Conservation (phyloP, 1,284 basidiomycete species). For the Vanrija pseudolonga region DNA sequence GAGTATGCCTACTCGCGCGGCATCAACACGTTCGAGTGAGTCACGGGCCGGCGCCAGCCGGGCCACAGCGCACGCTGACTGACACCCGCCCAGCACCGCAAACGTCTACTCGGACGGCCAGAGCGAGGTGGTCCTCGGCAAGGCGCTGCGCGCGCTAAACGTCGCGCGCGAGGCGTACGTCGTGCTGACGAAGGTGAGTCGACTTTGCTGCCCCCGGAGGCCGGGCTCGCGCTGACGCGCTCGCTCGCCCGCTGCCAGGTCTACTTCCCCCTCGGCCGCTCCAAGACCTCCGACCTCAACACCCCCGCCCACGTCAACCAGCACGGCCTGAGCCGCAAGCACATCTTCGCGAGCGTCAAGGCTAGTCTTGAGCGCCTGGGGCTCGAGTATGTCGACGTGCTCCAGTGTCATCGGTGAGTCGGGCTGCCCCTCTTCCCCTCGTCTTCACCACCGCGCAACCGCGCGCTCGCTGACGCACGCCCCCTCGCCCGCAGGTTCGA, state of each 20-base stretch:
- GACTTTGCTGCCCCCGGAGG: too few species aligned
- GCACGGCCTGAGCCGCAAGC: constrained; percentile 52
- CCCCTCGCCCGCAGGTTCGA: constrained; percentile 54
- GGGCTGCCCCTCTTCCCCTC: too few species aligned
- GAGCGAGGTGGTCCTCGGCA: constrained; percentile 65
- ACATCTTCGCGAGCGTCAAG: constrained; percentile 67
- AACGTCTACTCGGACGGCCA: constrained; percentile 56
- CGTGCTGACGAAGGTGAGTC: constrained; percentile 66
- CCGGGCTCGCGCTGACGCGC: background rate
- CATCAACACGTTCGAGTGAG: constrained; percentile 44
- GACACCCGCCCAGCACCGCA: constrained; percentile 22
- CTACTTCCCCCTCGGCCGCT: constrained; percentile 16
- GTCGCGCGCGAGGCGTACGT: constrained; percentile 72
- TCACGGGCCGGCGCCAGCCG: background rate
- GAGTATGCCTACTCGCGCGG: constrained; percentile 40
- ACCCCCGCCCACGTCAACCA: constrained; percentile 48
- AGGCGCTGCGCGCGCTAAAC: constrained; percentile 67
- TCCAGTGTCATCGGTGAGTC: constrained; percentile 53
- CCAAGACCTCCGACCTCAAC: background rate
- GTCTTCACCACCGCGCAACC: background rate
- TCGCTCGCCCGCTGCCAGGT: constrained; percentile 7
- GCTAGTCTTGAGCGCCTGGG: constrained; percentile 62
- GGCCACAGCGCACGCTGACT: background rate
- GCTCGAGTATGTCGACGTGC: constrained; percentile 66
- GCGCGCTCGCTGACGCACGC: too few species aligned